Conservation (phyloP, 202 grass and related monocot species). For the Bolboschoenoplectus hybrid region DNA sequence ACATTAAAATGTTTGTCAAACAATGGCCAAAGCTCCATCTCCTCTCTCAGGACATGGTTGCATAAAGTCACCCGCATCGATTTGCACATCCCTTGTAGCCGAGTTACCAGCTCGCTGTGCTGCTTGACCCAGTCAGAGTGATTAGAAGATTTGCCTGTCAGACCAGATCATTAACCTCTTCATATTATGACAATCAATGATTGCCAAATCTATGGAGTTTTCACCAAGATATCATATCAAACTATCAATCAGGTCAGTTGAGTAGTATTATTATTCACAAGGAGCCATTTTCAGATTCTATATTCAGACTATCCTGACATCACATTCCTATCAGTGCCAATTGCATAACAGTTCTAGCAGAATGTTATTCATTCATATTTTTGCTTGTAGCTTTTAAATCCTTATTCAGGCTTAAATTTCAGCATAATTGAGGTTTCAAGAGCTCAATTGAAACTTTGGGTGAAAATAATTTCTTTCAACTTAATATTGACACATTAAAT, state of each 20-base stretch:
- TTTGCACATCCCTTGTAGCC: conserved; percentile 94
- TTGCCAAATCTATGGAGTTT: not conserved
- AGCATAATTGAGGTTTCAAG: not conserved
- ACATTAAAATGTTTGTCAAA: conserved; percentile 95
- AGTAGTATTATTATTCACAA: not conserved
- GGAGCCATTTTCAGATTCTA: not conserved
- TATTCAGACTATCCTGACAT: not conserved
- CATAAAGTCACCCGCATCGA: conserved; percentile 81
- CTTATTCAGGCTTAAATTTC: not conserved
- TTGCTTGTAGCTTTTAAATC: not conserved
- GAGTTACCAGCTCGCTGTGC: conserved; percentile 82
- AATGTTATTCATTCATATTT: conserved; percentile 3
- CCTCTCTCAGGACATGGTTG: conserved; percentile 89
- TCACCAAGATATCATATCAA: not conserved
- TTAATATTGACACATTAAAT: not conserved
- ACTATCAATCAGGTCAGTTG: not conserved
- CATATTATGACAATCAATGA: not conserved
- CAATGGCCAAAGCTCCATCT: conserved; percentile 91
- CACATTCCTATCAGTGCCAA: not conserved
- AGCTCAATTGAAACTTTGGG: not conserved
- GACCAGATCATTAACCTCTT: conserved; percentile 6
- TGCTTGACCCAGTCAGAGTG: conserved; percentile 54
- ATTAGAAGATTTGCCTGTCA: conserved; percentile 37
- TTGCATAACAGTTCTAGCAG: not conserved
- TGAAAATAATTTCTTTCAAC: conserved; percentile 17